Conservation (phyloP, 1,284 basidiomycete species). For the Ceratobasidium sp. region DNA sequence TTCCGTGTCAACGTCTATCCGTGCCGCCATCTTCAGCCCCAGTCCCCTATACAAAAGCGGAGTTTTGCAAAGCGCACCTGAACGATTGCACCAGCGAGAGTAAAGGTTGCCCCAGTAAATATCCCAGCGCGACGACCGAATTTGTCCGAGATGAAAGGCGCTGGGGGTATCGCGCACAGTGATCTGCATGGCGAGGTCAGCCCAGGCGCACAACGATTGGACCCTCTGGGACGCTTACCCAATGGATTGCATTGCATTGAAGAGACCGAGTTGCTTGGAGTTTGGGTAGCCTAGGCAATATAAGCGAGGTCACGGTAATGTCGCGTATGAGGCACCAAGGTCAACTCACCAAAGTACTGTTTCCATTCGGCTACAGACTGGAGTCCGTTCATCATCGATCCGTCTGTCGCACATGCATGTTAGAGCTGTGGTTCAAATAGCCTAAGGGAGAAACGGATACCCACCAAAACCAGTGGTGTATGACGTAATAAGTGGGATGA, state of each 20-base stretch:
- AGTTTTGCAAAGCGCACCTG: conserved; percentile 25
- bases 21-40: not conserved
- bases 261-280: conserved; percentile 64
- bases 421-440: not conserved
- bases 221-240: conserved; percentile 47
- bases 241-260: conserved; percentile 76
- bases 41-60: not conserved
- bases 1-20: conserved; percentile 29
- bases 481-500: conserved; percentile 68
- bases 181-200: conserved; percentile 9
- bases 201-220: not conserved
- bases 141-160: conserved; percentile 52
- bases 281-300: conserved; percentile 24
- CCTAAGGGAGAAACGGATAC: not conserved
- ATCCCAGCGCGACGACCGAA: conserved; percentile 53
- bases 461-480: conserved; percentile 82
- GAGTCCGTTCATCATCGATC: conserved; percentile 51
- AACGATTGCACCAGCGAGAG: conserved; percentile 12
- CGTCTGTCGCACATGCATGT: conserved; percentile 15
- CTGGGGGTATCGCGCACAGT: conserved; percentile 43
- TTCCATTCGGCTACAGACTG: conserved; percentile 47
- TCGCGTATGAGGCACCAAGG: no score
- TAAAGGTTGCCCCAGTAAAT: conserved; percentile 49
- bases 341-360: conserved; percentile 27
- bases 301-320: not conserved